phyloP scores from a whole-genome alignment of 2,329 filamentous ascomycete species.

The Epichloe hybrida region DNA sequence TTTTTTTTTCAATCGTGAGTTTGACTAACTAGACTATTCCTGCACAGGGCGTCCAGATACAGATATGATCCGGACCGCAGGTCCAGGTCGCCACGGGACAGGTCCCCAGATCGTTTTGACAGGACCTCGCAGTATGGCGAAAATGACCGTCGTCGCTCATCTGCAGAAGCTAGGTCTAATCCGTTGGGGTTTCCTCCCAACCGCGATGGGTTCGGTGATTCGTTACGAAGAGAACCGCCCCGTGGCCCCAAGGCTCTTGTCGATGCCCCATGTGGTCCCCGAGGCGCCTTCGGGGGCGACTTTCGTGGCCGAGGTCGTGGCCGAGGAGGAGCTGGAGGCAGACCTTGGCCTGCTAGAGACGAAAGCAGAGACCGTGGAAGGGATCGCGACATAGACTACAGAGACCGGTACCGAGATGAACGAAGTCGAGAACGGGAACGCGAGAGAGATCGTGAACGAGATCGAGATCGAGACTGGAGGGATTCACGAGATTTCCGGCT shows the following conservation, averaged over 20 bases:
- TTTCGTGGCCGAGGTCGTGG: conserved; percentile 36
- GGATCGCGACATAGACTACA: conserved; percentile 4
- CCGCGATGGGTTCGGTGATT: conserved; percentile 44
- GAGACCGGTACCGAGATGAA: conserved; percentile 5
- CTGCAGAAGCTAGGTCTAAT: conserved; percentile 41
- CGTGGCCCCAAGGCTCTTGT: conserved; percentile 69
- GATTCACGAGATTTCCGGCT: conserved; percentile 24
- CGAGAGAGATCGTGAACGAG: conserved; percentile 34
- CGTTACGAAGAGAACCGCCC: conserved; percentile 54
- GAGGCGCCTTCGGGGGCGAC: conserved; percentile 53
- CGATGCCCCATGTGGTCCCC: conserved; percentile 53
- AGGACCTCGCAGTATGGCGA: conserved; percentile 42
- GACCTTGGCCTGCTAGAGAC: conserved; percentile 42
- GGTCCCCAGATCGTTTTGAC: conserved; percentile 55
- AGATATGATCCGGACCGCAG: conserved; percentile 51
- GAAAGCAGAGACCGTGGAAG: conserved; percentile 44
- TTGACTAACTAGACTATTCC: conserved; percentile 3
- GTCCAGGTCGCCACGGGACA: conserved; percentile 53
- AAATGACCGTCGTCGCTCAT: conserved; percentile 57
- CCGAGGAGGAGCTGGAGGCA: conserved; percentile 36
- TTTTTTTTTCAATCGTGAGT: not conserved
- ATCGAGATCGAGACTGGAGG: conserved; percentile 33
- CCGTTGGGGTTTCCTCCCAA: conserved; percentile 46
- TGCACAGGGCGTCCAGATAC: conserved; percentile 38
- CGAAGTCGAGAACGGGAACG: conserved; percentile 42